Percentiles rank a stretch among this genome's conserved stretches.
Evolutionary conservation across 176 grass and related monocot genomes (phyloP).

Genomic region (Oryza longistaminata): DNA sequence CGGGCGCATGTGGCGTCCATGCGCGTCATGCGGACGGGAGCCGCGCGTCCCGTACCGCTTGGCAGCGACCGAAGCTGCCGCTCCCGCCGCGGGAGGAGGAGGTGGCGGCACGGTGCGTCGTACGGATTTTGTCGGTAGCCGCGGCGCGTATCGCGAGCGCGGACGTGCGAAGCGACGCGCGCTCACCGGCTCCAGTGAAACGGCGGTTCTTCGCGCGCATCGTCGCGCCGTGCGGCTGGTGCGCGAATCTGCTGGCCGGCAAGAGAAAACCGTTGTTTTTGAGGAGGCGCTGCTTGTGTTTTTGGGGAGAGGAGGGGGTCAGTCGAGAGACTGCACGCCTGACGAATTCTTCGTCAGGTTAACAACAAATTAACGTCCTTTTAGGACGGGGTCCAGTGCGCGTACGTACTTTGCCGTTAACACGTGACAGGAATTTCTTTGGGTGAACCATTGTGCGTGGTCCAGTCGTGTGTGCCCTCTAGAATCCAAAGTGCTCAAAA

Average conservation of each 20-base stretch:
- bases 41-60: too few relatives aligned
- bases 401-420: constrained; percentile 20
- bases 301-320: neutral
- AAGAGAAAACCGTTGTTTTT: too few relatives aligned
- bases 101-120: neutral
- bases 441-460: neutral
- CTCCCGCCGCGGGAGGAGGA: too few relatives aligned
- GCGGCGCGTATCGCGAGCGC: neutral
- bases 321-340: neutral
- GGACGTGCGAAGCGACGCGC: neutral
- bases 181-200: too few relatives aligned
- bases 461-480: neutral
- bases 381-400: constrained; percentile 6
- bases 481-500: neutral
- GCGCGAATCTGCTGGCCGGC: too few relatives aligned
- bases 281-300: neutral
- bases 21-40: neutral
- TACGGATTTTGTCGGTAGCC: constrained; percentile 9
- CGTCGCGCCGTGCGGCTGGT: neutral
- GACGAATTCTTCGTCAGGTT: neutral
- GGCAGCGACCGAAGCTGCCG: too few relatives aligned
- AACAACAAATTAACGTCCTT: neutral
- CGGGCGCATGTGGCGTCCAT: neutral
- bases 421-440: constrained; percentile 25
- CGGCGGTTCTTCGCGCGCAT: neutral